phyloP scores from a whole-genome alignment of 2,329 filamentous ascomycete species.

The Ceratocystis colombiana region DNA sequence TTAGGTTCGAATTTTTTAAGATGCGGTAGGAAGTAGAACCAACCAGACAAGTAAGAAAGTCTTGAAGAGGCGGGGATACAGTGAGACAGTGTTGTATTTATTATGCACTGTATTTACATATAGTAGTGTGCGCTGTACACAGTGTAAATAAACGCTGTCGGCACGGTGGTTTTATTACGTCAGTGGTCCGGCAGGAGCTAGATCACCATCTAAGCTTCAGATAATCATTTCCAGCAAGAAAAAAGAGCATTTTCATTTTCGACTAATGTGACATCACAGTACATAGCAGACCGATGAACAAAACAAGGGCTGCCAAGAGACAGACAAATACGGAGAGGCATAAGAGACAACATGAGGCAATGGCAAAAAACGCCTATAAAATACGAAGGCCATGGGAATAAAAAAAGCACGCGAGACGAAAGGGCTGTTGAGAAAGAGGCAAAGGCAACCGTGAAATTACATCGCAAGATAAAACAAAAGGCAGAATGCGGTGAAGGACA shows the following conservation, averaged over 20 bases:
- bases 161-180: not conserved
- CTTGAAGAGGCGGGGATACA: not conserved
- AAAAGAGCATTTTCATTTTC: not conserved
- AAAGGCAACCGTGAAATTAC: slow-evolving; percentile 12
- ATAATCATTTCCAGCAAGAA: not conserved
- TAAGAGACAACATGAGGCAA: not conserved
- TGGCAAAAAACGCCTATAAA: not conserved
- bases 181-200: not conserved
- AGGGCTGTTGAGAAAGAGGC: not conserved
- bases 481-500: not conserved
- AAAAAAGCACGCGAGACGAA: not conserved
- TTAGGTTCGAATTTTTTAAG: too few species aligned
- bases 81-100: not conserved
- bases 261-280: too few species aligned
- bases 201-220: not conserved
- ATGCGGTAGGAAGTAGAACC: too few species aligned
- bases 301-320: not conserved
- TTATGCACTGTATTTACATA: not conserved
- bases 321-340: not conserved
- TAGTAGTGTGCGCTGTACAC: not conserved
- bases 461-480: not conserved
- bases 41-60: too few species aligned
- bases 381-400: slow-evolving; percentile 9
- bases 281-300: too few species aligned
- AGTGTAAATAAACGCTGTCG: not conserved